Percentiles rank a stretch among this genome's conserved stretches.
These are phyloP conservation scores for Gyrodon lividus DNA, from an alignment of 768 basidiomycete genomes.

Conservation along the genomic window DNA sequence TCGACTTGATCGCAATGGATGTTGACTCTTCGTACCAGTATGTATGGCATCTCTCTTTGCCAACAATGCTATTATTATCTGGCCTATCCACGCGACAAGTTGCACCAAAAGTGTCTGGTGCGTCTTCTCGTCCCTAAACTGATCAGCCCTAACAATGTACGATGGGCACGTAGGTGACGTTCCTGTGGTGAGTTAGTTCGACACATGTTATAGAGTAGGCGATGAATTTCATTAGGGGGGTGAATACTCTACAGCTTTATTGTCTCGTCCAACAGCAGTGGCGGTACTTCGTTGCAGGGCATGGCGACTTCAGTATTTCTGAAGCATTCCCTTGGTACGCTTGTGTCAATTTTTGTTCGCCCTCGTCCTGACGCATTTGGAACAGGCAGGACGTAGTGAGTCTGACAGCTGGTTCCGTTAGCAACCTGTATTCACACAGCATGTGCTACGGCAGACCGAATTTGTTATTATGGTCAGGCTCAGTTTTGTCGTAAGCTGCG, in stretches of 20 bases:
- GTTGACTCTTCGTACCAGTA: background rate
- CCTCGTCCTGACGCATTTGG: background rate
- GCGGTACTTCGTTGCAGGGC: background rate
- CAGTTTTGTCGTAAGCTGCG: background rate
- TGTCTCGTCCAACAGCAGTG: background rate
- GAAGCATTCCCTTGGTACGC: background rate
- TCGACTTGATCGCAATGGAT: background rate
- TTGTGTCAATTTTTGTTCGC: background rate
- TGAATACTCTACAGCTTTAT: constrained; percentile 1
- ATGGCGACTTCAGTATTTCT: background rate
- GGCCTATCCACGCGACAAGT: background rate
- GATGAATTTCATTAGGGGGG: background rate
- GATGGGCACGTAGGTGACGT: background rate
- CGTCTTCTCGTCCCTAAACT: background rate
- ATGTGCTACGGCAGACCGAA: background rate
- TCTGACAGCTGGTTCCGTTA: background rate
- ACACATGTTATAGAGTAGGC: background rate
- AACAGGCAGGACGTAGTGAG: background rate
- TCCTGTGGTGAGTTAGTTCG: background rate
- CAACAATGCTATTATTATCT: background rate
- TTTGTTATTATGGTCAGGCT: background rate
- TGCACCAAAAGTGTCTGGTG: constrained; percentile 1
- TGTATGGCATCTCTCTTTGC: constrained; percentile 3
- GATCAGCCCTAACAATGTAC: background rate
- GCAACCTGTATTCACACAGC: background rate